Evolutionary conservation across 139 green algal genomes (phyloP).

Genomic region (Micractinium sp.): DNA sequence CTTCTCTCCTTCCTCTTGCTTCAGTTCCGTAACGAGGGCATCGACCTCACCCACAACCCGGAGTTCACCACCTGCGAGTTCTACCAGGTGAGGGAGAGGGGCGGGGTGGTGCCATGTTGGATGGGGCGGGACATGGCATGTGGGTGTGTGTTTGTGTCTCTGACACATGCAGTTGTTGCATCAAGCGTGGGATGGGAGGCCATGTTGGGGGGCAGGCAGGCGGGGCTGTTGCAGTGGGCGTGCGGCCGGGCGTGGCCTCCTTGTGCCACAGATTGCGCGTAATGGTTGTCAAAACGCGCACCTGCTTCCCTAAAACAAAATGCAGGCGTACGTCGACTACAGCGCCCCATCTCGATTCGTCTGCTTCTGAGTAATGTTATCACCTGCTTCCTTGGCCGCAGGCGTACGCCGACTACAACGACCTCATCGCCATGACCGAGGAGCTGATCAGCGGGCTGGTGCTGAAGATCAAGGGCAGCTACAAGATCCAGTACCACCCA

Average conservation of each 20-base stretch:
- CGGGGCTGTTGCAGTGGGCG: no score
- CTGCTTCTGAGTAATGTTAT: no score
- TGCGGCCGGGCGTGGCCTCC: no score
- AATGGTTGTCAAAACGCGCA: no score
- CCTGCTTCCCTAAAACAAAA: no score
- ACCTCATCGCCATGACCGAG: conserved; percentile 98
- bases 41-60: conserved; percentile 99
- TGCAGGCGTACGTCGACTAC: no score
- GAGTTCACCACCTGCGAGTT: conserved; percentile 99
- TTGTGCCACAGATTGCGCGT: not conserved
- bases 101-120: not conserved
- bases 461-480: conserved; percentile 86
- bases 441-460: conserved; percentile 94
- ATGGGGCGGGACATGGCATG: not conserved
- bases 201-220: no score
- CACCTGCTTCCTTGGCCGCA: no score
- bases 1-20: conserved; percentile 30
- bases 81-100: conserved; percentile 70
- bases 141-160: not conserved
- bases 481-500: conserved; percentile 96
- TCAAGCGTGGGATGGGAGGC: not conserved
- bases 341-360: no score
- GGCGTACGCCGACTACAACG: conserved; percentile 98
- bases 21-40: conserved; percentile 97
- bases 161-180: not conserved